Base-by-base conservation (phyloP, 371 early-diverging fungal species). In the Rozella allomycis region DNA sequence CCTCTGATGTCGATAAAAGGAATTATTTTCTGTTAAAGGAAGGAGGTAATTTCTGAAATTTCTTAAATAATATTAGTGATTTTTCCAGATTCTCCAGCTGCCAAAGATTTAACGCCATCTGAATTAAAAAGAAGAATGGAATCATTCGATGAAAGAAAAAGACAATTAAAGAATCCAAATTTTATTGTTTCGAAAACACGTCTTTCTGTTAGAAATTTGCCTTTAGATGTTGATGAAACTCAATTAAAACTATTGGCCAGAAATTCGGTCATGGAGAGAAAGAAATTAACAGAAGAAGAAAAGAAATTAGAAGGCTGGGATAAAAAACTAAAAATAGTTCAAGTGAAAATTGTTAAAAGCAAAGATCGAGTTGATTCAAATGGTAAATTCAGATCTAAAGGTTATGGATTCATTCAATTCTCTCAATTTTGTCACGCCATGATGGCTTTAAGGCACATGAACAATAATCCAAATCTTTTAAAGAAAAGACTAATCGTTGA, bases 341-440 rank as follows among this genome's bases (percentile, higher is more conserved):
- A 58, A 58, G 78, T 78, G 34, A 88, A 90, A 59, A 58, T 91
- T 31, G 56, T 85, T 17, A 59, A 74, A 31, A 66, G 63, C 42
- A 70, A 67, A 38, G 78, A 75, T 34, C 61, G 78, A 30, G 55
- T 78, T 13, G 87, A 87, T 45, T 42, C 61, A 3, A 73, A 75
- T 1, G 55, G 66, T 17, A 47, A 68, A 40, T 46, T 59, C 4
- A 61, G 72, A 25, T 77, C 78, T 38, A 77, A 76, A 50, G 90
- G 93, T 30, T 86, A 72, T 38, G 90, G 78, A 19, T 91, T 91
- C 60, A 55, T 90, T 49, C 88, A 91, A 51, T 85, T 74, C 43
- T 55, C 48, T 2, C 53, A 60, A 12, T 88, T 88, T 42, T 61
- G 78, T 0, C 85, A 88, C 42, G 87, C 93, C 11, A 52, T 91